Evolutionary conservation across 768 basidiomycete species (phyloP), one percentile per base, ranked within the genome.

Genomic region (Lanmaoa rubissima): DNA sequence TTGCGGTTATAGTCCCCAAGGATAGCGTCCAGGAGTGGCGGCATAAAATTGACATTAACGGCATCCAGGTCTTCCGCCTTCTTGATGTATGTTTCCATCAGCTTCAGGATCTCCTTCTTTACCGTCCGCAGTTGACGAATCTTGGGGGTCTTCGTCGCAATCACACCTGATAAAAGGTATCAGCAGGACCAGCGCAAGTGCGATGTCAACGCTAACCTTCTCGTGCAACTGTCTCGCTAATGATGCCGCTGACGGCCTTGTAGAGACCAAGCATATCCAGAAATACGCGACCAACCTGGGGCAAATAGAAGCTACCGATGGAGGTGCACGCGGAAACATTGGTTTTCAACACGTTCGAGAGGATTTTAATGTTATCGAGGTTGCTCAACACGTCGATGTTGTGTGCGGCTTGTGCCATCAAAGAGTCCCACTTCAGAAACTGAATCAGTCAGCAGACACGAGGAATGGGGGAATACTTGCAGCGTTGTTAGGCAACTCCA

Each of bases 251-350:
- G 60, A 97, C 96, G 10, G 96, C 96, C 69, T 94, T 94, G 78
- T 99, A 99, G 53, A 99, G 77, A 16, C 95, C 96, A 41, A 99
- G 83, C 94, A 98, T 97, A 72, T 99, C 97, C 64, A 97, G 76
- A 81, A 96, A 99, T 70, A 98, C 84, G 38, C 94, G 86, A 2
- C 92, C 93, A 41, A 98, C 85, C 69, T 99, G 97, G n/a, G 96
- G 96, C 1, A 95, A 79, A 74, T 96, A 99, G 79, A 98, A 95
- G 64, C 88, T 90, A 44, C 97, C 96, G 60, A 98, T 97, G 24
- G 94, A 97, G 2, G 90, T 92, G 73, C 95, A 98, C 1, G 96
- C 95, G 6, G 97, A 91, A 14, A 98, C 95, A 70, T 99, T 99
- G 21, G 97, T 99, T 76, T 99, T 99, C 66, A 99, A 78, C 46